phyloP scores from a whole-genome alignment of 1,139 yeast genomes.

The Groenewaldozyma auringiensis region DNA sequence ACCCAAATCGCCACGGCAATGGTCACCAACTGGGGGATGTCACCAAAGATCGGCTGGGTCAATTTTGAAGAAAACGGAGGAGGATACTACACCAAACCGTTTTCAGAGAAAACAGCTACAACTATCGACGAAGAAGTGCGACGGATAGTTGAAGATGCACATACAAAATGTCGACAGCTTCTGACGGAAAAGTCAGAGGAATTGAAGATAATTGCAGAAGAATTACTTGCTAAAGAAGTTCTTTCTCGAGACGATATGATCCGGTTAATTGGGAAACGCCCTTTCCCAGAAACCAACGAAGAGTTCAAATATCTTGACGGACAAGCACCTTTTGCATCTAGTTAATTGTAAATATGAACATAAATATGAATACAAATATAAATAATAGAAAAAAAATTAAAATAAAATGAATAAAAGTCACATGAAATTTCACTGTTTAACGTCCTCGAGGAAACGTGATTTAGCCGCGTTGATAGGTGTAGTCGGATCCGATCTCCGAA shows the following conservation, averaged over 20 bases:
- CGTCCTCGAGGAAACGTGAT: too few relatives aligned
- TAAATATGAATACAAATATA: neutral
- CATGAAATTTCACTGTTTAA: too few relatives aligned
- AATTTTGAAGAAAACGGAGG: conserved; percentile 58
- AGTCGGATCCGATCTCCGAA: too few relatives aligned
- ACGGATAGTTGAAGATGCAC: conserved; percentile 71
- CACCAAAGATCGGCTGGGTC: conserved; percentile 73
- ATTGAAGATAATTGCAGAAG: conserved; percentile 81
- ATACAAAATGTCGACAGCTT: conserved; percentile 56
- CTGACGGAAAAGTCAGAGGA: conserved; percentile 59
- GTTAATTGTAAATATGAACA: neutral
- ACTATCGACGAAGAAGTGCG: conserved; percentile 78
- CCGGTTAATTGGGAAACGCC: conserved; percentile 77
- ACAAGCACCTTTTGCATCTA: conserved; percentile 1
- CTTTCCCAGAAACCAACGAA: conserved; percentile 78
- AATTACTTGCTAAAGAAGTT: conserved; percentile 73
- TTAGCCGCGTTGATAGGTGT: too few relatives aligned
- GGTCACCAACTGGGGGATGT: conserved; percentile 92
- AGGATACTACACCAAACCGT: conserved; percentile 62
- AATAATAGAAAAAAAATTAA: too few relatives aligned
- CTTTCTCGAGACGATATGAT: conserved; percentile 88
- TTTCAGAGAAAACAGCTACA: conserved; percentile 77
- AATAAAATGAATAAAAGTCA: too few relatives aligned
- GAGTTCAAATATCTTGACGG: conserved; percentile 67
- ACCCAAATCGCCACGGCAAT: conserved; percentile 85